Base-by-base conservation (phyloP, 805 yeast species). In the Trichomonascus vanleenenianus region DNA sequence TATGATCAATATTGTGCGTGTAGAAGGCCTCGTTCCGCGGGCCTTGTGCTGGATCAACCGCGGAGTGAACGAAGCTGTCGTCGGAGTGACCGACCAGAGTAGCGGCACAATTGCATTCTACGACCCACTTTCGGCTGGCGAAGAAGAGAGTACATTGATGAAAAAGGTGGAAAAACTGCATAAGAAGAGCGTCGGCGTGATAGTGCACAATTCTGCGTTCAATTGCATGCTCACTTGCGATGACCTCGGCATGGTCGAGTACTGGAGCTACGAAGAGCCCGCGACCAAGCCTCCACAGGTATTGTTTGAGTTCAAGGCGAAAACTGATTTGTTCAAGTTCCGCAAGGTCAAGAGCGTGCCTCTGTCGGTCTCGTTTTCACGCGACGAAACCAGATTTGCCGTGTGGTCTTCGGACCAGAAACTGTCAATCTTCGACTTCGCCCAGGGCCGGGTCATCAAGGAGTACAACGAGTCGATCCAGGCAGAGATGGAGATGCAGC, bases 271-370 rank as follows among this genome's bases (percentile, higher is more conserved):
- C 2, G 47, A 37, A 25, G 47, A 50, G 4, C 39, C 45, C 33
- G 46, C 40, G 40, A 11, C 43, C 38, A 14, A 57, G 54, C 11
- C 43, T 6, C 14, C 43, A 12, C 41, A 39, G 22, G 45, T 43
- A 27, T 53, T 53, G 16, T 72, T 68, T 54, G 58, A 60, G 32
- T 51, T 56, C 49, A 72, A 72, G 50, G 59, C 70, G 30, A 56
- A 62, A 36, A 72, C 76, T 0, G 68, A 69, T 48, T 51, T 66
- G 14, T 62, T 66, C 47, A 65, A 63, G 14, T 51, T 69, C 39
- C 50, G 67, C 16, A 70, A 68, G 46, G 40, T 49, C 18, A 68
- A 67, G 46, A 47, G 63, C 1, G 38, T 46, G 1, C 61, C 63
- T 2, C 34, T 53, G 4, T 30, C 51, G 2, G 33, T 66, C 4